Evolutionary conservation across 345 rosid genomes (phyloP), one percentile per base, ranked within the genome.

Genomic region (Citrus sp.): DNA sequence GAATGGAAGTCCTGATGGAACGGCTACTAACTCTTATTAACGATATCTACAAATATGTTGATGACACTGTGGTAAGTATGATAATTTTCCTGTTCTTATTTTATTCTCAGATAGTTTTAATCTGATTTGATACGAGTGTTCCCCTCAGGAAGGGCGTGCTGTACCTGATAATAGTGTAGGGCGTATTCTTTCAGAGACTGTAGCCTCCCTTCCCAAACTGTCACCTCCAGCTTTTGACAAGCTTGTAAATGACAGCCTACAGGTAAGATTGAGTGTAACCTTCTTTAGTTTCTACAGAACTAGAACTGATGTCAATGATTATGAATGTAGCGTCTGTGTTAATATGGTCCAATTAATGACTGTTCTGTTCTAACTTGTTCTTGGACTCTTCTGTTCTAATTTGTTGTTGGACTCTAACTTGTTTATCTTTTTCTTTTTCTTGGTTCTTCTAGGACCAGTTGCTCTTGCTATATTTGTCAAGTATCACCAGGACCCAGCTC

Each of bases 401-500:
- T 13, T 49, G 19, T 49, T 49, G 55, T 49, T 13, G 42, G 56
- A 65, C 61, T 67, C 1, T 32, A 5, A 37, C 40, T 49, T 56
- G 58, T 79, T 12, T 58, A 3, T 79, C 58, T 18, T 16, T 21
- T 10, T 30, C 8, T 2, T 71, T 51, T 71, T 32, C 51, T 62
- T 79, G 74, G 22, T 68, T 75, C 77, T 68, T 60, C 22, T 89
- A 94, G 98, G 98, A 96, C 80, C 91, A 92, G 63, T 82, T 96
- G 80, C 87, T 96, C 32, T 77, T 96, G 85, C 87, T 96, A 49
- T 94, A 94, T 77, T 85, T 96, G 78, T 89, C 99, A 27, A 92
- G 97, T 91, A 89, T 96, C 85, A 88, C 92, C 13, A 92, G 98
- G 85, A 96, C 99, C 78, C 99, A 92, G 81, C 90, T 94, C 77